A percentile compares a stretch with the other conserved stretches of the same genome.
Conservation (phyloP, 2,329 filamentous ascomycete species). For the Pseudopithomyces chartarum region DNA sequence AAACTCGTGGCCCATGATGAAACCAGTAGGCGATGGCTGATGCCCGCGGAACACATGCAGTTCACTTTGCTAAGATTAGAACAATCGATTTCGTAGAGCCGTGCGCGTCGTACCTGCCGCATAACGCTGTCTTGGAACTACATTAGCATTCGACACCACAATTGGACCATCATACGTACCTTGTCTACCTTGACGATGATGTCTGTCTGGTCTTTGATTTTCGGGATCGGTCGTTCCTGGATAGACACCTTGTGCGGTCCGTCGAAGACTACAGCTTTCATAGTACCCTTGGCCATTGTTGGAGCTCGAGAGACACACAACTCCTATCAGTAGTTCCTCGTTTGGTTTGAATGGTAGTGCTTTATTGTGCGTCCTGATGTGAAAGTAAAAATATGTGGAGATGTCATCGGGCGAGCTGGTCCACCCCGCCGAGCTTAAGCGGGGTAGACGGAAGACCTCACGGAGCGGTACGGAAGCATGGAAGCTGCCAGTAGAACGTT, state of each 20-base stretch:
- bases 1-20: slow-evolving; percentile 84
- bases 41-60: slow-evolving; percentile 86
- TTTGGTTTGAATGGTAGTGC: too few relatives aligned
- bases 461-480: background rate
- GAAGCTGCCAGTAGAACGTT: slow-evolving; percentile 3
- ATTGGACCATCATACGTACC: slow-evolving; percentile 15
- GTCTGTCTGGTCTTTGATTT: slow-evolving; percentile 72
- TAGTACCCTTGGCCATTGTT: slow-evolving; percentile 51
- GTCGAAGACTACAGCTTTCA: slow-evolving; percentile 90
- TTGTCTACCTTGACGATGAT: slow-evolving; percentile 83
- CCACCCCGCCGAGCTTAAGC: slow-evolving; percentile 10
- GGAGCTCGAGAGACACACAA: too few relatives aligned
- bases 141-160: background rate
- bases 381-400: background rate
- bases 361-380: too few relatives aligned
- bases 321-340: too few relatives aligned
- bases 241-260: slow-evolving; percentile 75
- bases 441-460: slow-evolving; percentile 10
- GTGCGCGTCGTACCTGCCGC: slow-evolving; percentile 70
- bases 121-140: slow-evolving; percentile 69
- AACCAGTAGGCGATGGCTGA: slow-evolving; percentile 68
- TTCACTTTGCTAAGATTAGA: slow-evolving; percentile 60
- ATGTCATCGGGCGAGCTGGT: slow-evolving; percentile 1
- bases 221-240: slow-evolving; percentile 79
- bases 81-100: too few relatives aligned